phyloP scores from a whole-genome alignment of 139 green algal genomes.

The Closterium sp. region DNA sequence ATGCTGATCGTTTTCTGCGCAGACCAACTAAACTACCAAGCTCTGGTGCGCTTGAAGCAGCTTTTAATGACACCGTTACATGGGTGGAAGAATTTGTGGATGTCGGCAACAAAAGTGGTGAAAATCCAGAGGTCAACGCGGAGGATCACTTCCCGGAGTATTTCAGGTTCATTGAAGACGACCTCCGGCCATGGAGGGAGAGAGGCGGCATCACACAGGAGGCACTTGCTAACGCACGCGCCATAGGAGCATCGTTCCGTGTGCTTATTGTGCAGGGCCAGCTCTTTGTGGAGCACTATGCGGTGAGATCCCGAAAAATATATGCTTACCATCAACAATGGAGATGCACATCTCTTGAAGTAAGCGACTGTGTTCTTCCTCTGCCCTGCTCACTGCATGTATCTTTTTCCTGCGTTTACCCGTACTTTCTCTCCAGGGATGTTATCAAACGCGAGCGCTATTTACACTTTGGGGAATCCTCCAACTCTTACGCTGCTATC shows the following conservation, averaged over 20 bases:
- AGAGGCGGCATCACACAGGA: slow-evolving; percentile 11
- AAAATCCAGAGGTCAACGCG: neutral
- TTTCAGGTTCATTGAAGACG: slow-evolving; percentile 1
- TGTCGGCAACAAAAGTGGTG: too few relatives aligned
- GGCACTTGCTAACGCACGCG: neutral
- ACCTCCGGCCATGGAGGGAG: slow-evolving; percentile 1
- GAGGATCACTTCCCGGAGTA: neutral
- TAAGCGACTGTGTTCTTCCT: neutral
- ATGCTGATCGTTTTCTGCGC: neutral
- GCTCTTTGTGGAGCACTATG: slow-evolving; percentile 15
- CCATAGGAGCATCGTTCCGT: slow-evolving; percentile 5
- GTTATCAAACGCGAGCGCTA: slow-evolving; percentile 28
- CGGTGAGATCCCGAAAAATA: neutral
- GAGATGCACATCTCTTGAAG: neutral
- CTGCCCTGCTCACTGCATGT: neutral
- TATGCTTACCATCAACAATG: neutral
- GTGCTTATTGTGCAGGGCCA: slow-evolving; percentile 4
- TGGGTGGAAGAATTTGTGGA: too few relatives aligned
- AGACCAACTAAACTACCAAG: neutral
- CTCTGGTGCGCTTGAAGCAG: neutral
- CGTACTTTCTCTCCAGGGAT: slow-evolving; percentile 15
- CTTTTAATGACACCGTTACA: neutral
- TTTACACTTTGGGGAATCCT: slow-evolving; percentile 37
- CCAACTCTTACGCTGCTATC: slow-evolving; percentile 12
- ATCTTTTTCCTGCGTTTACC: neutral